Base-by-base conservation (phyloP, 371 early-diverging fungal species). In the Blyttiomyces sp. region DNA sequence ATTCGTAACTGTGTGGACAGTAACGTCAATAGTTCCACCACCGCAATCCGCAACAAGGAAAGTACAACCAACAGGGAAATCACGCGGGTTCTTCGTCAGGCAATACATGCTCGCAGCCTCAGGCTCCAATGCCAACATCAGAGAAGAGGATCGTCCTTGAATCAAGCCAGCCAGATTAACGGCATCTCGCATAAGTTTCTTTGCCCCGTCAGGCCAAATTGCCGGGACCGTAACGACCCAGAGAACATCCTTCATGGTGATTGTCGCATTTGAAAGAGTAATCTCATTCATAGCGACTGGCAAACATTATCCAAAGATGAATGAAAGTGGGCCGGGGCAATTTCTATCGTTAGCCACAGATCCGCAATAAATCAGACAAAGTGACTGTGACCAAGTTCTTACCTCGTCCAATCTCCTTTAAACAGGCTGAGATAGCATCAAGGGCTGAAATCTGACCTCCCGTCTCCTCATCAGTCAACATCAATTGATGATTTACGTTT, bases 11-110 rank as follows among this genome's bases (percentile, higher is more conserved):
- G 32, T 31, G 27, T 56, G 60, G 4, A 55, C 60, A 4, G 60
- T 60, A 9, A 60, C 54, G 32, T 60, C 60, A 13, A 60, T 26
- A 7, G 60, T 60, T n/a, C 60, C 60, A 21, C 60, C 60, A 4
- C 60, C 60, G 43, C 60, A 60, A 44, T 60, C 60, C 13, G 44
- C 60, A 19, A 60, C 60, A 9, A 55, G 16, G 56, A 27, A 60
- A 6, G 30, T 55, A 24, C 49, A 48, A 17, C 58, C 58, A 23
- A 24, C 36, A 6, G 24, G 24, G 9, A 60, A 43, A 6, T 21
- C 7, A 5, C 11, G 16, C 11, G 17, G 13, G 19, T 27, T 35
- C 5, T 11, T 21, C 34, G 19, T 16, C n/a, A 51, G 53, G 43
- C 51, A 50, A 11, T 7, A 56, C 45, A 53, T 31, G 13, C 43